Evolutionary conservation across 2,329 filamentous ascomycete species (phyloP), one percentile per base, ranked within the genome.

Genomic region (Teratosphaeria zuluensis): DNA sequence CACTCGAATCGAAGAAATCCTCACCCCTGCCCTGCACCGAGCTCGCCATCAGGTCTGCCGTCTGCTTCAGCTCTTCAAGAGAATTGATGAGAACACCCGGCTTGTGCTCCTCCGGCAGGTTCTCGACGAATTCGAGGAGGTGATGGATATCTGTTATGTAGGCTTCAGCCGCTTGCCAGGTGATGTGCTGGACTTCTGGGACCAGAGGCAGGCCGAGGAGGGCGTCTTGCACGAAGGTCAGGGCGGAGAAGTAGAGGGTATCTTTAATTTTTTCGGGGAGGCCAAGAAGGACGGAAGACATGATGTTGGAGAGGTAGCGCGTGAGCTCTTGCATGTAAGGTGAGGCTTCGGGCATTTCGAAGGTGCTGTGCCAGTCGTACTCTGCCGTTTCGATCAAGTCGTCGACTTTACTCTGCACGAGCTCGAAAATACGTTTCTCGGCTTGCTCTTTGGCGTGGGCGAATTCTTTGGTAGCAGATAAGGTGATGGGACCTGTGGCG

Each of bases 331-430:
- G 88, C 85, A 99, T 96, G 75, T 99, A 99, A 65, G 87, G 92
- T 72, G 88, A 94, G 1, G 92, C 89, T 66, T 94, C 88, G 0
- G 78, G 78, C 19, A 86, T 84, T 28, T 84, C 77, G 6, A 80
- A 83, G 3, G 81, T 78, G 7, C 82, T 78, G 73, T 81, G 83
- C 87, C 94, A 99, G 72, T 97, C 90, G 71, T 99, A 99, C 74
- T 99, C 94, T 33, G 94, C 92, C 0, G 92, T 97, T 67, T 96
- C 92, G 57, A 99, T 89, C 11, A 99, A 82, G 71, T 99, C 94
- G 69, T 97, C 92, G 67, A 99, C 97, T 77, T 99, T 99, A 59
- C 89, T 95, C 76, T 99, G 97, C 63, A 99, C 94, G 0, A 99
- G 82, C 75, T 99, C 95, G 70, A 99, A 99, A 59, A 99, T 97